phyloP scores from a whole-genome alignment of 768 basidiomycete species.

The Floccularia luteovirens region DNA sequence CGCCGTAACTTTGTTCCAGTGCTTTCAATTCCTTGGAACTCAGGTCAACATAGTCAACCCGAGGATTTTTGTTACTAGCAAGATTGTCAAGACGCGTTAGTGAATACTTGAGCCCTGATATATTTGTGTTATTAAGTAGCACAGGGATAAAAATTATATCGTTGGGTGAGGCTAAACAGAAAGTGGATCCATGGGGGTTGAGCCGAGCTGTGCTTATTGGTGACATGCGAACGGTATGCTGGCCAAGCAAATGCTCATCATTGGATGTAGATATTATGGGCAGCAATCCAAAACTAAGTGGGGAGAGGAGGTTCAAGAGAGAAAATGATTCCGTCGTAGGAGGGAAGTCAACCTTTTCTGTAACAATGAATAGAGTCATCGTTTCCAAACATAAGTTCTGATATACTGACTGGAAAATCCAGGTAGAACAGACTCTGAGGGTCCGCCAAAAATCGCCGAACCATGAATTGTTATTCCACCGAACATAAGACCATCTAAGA shows the following conservation, averaged over 20 bases:
- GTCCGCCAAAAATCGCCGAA: conserved; percentile 12
- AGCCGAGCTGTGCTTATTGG: conserved; percentile 91
- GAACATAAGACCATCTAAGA: conserved; percentile 64
- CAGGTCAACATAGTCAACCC: conserved; percentile 48
- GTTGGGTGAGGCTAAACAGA: conserved; percentile 55
- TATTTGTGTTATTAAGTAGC: conserved; percentile 85
- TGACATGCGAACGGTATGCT: conserved; percentile 88
- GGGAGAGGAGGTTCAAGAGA: conserved; percentile 40
- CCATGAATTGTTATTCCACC: conserved; percentile 59
- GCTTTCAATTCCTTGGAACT: conserved; percentile 57
- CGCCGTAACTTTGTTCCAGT: conserved; percentile 54
- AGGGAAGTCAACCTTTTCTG: conserved; percentile 27
- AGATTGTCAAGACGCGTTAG: conserved; percentile 54
- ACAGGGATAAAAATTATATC: conserved; percentile 68
- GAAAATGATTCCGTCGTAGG: conserved; percentile 38
- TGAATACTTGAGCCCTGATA: conserved; percentile 64
- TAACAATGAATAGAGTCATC: background rate
- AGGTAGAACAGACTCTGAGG: background rate
- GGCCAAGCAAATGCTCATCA: conserved; percentile 67
- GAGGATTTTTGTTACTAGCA: conserved; percentile 28
- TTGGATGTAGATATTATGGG: conserved; percentile 28
- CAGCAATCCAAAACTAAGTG: conserved; percentile 44
- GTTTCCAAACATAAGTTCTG: background rate
- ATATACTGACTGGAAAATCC: conserved; percentile 21
- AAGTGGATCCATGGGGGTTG: conserved; percentile 68